Percentiles rank a stretch among this genome's conserved stretches.
These are phyloP conservation scores for Paramecium biaurelia DNA, from an alignment of 73 alveolate genomes.

Conservation along the genomic window DNA sequence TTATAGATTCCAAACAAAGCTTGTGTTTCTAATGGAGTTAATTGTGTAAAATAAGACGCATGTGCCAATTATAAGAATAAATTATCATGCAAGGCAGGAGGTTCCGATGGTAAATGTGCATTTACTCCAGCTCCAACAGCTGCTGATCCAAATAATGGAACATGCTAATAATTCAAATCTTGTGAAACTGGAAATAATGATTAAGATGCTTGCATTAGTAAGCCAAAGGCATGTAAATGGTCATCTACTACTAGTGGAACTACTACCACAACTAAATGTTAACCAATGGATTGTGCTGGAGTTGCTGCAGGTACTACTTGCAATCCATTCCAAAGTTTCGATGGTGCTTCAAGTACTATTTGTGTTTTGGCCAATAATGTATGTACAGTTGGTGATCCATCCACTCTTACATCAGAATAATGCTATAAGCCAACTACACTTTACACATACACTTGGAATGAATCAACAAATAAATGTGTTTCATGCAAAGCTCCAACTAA, in stretches of 20 bases:
- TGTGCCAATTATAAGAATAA: slow-evolving; percentile 7
- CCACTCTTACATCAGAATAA: not conserved
- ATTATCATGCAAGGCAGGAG: slow-evolving; percentile 20
- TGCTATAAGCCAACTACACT: not conserved
- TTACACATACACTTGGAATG: slow-evolving; percentile 29
- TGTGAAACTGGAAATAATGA: not conserved
- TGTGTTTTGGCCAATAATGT: not conserved
- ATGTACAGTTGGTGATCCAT: not conserved
- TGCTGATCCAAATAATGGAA: slow-evolving; percentile 31
- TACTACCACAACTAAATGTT: not conserved
- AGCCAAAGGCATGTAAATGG: slow-evolving; percentile 13
- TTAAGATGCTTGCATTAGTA: not conserved
- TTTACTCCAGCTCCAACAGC: slow-evolving; percentile 19
- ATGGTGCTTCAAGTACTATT: not conserved
- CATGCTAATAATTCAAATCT: not conserved
- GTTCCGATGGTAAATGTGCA: slow-evolving; percentile 32
- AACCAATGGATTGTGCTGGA: not conserved
- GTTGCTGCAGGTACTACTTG: slow-evolving; percentile 3
- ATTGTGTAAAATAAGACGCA: not conserved
- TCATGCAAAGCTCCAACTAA: not conserved
- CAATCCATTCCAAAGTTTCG: slow-evolving; percentile 39
- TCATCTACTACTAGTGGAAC: not conserved
- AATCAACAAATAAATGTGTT: not conserved
- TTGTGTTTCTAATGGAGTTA: slow-evolving; percentile 42
- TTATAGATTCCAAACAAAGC: not conserved